A percentile compares a stretch with the other conserved stretches of the same genome.
Conservation (phyloP, 192 early-diverging fungal genomes). For the Lobulomyces angularis region DNA sequence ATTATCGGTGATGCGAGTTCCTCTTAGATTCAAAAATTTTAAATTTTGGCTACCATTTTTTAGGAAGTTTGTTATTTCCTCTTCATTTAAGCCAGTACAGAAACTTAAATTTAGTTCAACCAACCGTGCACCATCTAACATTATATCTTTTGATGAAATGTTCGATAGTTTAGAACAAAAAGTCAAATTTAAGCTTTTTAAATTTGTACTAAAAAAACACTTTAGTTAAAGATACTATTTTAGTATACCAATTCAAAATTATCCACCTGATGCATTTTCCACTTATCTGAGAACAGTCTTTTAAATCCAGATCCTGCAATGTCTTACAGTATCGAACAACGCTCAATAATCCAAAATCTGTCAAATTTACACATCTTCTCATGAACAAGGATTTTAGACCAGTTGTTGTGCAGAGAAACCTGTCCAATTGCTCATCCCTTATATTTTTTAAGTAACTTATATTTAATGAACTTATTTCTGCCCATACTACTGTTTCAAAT, state of each 20-base stretch:
- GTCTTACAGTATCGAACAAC: constrained; percentile 38
- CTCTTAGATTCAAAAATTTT: no score
- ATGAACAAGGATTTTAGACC: constrained; percentile 23
- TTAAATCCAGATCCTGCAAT: constrained; percentile 26
- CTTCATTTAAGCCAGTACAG: no score
- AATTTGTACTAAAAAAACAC: no score
- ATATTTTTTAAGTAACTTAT: constrained; percentile 40
- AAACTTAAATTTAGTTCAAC: constrained; percentile 23
- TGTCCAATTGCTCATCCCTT: constrained; percentile 31
- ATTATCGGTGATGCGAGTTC: no score
- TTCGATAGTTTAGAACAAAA: no score
- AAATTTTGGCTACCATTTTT: no score
- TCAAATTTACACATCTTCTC: constrained; percentile 28
- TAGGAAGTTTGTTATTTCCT: no score
- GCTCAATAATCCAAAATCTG: constrained; percentile 34
- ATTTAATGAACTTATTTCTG: constrained; percentile 17
- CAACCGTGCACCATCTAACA: no score
- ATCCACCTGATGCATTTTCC: constrained; percentile 43
- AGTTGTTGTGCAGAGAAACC: constrained; percentile 21
- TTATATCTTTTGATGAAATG: no score
- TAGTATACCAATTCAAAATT: constrained; percentile 20
- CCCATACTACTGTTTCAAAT: constrained; percentile 26
- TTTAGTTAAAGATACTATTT: no score
- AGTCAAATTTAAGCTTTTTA: no score
- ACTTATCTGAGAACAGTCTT: constrained; percentile 33